Base-by-base conservation (phyloP, 2,329 filamentous ascomycete species). In the Clonostachys byssicola region DNA sequence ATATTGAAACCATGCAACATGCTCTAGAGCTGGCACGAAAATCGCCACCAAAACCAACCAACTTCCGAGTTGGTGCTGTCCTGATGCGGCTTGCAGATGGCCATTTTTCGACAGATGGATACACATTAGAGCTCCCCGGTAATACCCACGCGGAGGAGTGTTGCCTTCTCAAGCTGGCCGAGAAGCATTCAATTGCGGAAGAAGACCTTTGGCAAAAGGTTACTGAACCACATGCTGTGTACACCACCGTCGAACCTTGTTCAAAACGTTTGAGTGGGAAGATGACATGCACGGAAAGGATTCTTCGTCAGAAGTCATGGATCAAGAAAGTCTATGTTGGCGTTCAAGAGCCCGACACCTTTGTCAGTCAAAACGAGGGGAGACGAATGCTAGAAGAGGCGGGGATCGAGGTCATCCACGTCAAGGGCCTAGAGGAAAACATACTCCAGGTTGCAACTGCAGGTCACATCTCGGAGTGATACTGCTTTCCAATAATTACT, bases 101-200 rank as follows among this genome's bases (percentile, higher is more conserved):
- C 56, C 62, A 68, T 23, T 73, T 95, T 49, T 74, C 95, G 30
- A 81, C 88, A 1, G 88, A 89, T 2, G 92, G 94, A 47, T 97
- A 92, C 70, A 96, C 94, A 0, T 78, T 96, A 49, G 92, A 99
- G 66, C 81, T 92, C 5, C 77, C 83, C 0, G 94, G 92, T 40
- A 99, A 99, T 70, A 97, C 94, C 0, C 94, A 99, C 61, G 94
- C 94, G 5, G 94, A 99, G 63, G 91, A 99, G 70, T 92, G 87
- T 65, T 95, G 90, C 60, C 78, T 99, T 48, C 68, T 85, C 43
- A 97, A 99, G 64, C 77, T 85, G 13, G 73, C 80, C 2, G 58
- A 70, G 43, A 56, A 71, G 52, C 62, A 79, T 47, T 60, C 60
- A 3, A 68, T 76, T 0, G 49, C 74, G 0, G 83, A 87, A 53